A percentile compares a stretch with the other conserved stretches of the same genome.
These are phyloP conservation scores for Geranomyces variabilis DNA, from an alignment of 192 early-diverging fungal species.

Conservation along the genomic window DNA sequence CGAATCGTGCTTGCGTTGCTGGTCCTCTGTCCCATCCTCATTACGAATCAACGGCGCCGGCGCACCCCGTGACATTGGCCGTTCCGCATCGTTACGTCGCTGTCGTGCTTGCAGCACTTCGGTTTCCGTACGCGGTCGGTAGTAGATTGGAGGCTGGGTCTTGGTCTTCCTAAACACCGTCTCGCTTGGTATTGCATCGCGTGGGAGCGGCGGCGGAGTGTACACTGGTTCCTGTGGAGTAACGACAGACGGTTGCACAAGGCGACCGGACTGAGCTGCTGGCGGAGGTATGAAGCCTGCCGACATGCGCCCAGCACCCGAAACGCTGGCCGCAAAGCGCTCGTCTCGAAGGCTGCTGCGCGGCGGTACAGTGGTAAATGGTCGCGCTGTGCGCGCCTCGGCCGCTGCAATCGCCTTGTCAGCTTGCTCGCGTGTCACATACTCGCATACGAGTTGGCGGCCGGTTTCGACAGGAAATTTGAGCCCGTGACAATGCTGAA, in stretches of 20 bases:
- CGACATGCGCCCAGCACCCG: neutral
- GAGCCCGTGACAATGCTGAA: conserved; percentile 18
- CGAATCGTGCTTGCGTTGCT: no score
- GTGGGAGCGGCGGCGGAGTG: conserved; percentile 5
- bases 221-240: neutral
- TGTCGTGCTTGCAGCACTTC: neutral
- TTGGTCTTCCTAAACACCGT: conserved; percentile 7
- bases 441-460: conserved; percentile 14
- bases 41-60: no score
- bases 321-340: neutral
- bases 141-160: conserved; percentile 16
- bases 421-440: conserved; percentile 6
- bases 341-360: neutral
- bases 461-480: conserved; percentile 37
- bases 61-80: no score
- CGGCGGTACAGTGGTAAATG: neutral
- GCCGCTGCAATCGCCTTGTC: conserved; percentile 21
- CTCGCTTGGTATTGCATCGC: neutral
- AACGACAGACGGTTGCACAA: neutral
- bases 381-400: neutral
- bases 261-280: neutral
- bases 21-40: no score
- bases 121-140: conserved; percentile 9
- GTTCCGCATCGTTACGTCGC: neutral
- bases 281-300: neutral